Evolutionary conservation across 164 flowering plant genomes (phyloP).

Genomic region (Liquidambar formosana): DNA sequence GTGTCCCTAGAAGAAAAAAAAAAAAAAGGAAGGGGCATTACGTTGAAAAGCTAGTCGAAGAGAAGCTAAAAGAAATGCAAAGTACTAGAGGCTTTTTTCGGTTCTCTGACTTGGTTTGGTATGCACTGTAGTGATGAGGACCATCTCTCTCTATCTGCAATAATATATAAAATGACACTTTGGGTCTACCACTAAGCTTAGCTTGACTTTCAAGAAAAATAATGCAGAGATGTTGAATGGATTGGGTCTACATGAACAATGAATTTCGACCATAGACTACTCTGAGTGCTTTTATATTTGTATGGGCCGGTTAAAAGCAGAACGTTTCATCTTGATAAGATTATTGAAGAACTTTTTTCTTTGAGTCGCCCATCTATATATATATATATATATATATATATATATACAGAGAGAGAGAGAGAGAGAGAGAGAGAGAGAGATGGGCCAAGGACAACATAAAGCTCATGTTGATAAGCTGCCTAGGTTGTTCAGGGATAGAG

Average conservation of each 20-base stretch:
- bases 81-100: background rate
- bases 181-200: conserved; percentile 18
- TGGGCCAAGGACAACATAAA: too few relatives aligned
- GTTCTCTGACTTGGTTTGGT: background rate
- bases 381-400: too few relatives aligned
- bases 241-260: conserved; percentile 5
- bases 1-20: background rate
- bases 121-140: background rate
- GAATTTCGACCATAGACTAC: conserved; percentile 9
- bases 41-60: conserved; percentile 1
- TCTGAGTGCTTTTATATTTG: background rate
- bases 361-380: too few relatives aligned
- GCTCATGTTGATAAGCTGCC: too few relatives aligned
- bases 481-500: too few relatives aligned
- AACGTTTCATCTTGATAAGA: too few relatives aligned
- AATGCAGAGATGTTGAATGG: background rate
- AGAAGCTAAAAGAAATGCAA: conserved; percentile 4
- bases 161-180: background rate
- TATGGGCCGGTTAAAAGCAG: conserved; percentile 9
- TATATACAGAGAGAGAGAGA: too few relatives aligned
- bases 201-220: conserved; percentile 23
- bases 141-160: conserved; percentile 4
- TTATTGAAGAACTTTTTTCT: too few relatives aligned
- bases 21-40: too few relatives aligned
- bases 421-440: too few relatives aligned